Base-by-base conservation (phyloP, 768 basidiomycete species). In the Pulveroboletus sp. region DNA sequence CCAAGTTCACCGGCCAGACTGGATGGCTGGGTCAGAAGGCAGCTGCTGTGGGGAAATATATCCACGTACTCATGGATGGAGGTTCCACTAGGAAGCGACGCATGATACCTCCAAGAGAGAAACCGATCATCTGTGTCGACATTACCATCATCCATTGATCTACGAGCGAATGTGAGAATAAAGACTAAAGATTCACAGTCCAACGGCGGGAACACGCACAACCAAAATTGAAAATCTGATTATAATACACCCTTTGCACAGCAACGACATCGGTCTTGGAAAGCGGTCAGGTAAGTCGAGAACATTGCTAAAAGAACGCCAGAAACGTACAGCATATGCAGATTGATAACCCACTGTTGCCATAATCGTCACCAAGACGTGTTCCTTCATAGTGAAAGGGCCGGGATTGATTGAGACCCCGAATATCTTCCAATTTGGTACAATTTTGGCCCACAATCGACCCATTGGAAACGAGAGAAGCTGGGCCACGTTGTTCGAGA, bases 1-100 rank as follows among this genome's bases (percentile, higher is more conserved):
- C 86, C 5, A 89, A 72, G 34, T 82, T 81, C 49, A 78, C 76
- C 1, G 86, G 86, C 86, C 86, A 89, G 37, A 89, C 83, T 82
- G 47, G 68, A 73, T 44, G 13, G 16, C 1, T 0, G 42, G 54
- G 20, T 59, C 23, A 51, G 38, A 11, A 26, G 35, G n/a, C 2
- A 4, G 7, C 24, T 19, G 13, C 1, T 16, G 26, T n/a, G 1
- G 17, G 26, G 13, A 32, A 34, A 24, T 2, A 23, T 6, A 35
- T 9, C 30, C 10, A 63, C 72, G 37, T 54, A 80, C 80, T 83
- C 82, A 83, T 83, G 1, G 81, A 81, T 3, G 78, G 77, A 9
- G 81, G 85, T 17, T 74, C 69, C 34, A 85, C 84, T 6, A 86
- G 75, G 64, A 86, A 83, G 10, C 83, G 77, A 30, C 78, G 76